Percentiles rank a stretch among this genome's conserved stretches.
Evolutionary conservation across 495 filamentous ascomycete genomes (phyloP).

Genomic region (Penicillium maclennaniae): DNA sequence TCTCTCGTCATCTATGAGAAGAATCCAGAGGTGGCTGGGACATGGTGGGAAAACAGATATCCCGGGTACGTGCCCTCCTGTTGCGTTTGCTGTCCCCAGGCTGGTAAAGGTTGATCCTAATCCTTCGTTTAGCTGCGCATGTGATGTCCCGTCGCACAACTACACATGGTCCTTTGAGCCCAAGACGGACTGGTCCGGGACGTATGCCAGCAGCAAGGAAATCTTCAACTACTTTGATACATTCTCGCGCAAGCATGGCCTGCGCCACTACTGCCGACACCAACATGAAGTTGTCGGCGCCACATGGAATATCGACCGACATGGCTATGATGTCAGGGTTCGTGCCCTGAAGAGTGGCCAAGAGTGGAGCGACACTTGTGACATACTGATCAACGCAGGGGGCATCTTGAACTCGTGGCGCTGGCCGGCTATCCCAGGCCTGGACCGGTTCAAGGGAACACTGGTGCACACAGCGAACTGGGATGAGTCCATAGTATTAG

Average conservation of each 20-base stretch:
- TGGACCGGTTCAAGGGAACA: no score
- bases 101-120: no score
- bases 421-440: neutral
- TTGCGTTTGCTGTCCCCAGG: no score
- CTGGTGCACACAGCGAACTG: no score
- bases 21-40: constrained; percentile 59
- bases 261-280: neutral
- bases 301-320: neutral
- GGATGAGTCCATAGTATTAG: no score
- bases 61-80: constrained; percentile 42
- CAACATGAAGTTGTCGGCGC: neutral
- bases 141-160: constrained; percentile 14
- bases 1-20: constrained; percentile 55
- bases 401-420: neutral
- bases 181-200: neutral
- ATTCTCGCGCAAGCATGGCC: neutral
- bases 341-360: no score
- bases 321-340: no score
- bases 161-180: no score
- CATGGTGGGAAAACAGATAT: constrained; percentile 63
- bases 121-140: constrained; percentile 9
- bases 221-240: neutral
- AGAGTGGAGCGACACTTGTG: no score
- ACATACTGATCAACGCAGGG: no score
- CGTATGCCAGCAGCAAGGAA: neutral